Base-by-base conservation (phyloP, 2,329 filamentous ascomycete genomes). In the Beauveria medogensis region DNA sequence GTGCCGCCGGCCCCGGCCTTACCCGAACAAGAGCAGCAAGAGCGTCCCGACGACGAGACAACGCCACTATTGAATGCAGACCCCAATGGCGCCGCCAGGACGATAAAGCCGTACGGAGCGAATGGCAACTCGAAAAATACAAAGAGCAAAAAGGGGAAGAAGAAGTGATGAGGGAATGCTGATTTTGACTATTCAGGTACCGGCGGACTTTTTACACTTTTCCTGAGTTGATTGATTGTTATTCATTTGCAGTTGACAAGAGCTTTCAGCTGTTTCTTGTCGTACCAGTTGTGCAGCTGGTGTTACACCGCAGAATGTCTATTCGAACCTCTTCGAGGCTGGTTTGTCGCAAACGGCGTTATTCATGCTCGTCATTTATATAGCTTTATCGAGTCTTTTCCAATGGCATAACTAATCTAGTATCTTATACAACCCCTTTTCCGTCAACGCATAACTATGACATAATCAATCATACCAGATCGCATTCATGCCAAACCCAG, bases 401-500 rank as follows among this genome's bases (percentile, higher is more conserved):
- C 6, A 54, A 54, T 54, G 26, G 5, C 28, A 22, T 18, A 47
- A 47, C n/a, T 47, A 40, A 40, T 41, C 3, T 40, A 4, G 40
- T 9, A 14, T 48, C 9, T 26, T 41, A 14, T 6, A 37, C 34
- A 20, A 20, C 6, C 8, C 10, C 8, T n/a, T 5, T 37, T 18
- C 12, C 28, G 12, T 37, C 34, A 16, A 16, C 5, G 12, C 14
- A 37, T 14, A 34, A 14, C 30, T 1, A 14, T 5, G 30, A 14
- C 30, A 34, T 12, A 34, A 14, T 54, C 64, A 77, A 62, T 95
- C 89, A 73, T 94, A 94, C 91, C 91, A 96, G 64, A 95, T 92
- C n/a, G 91, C 91, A 75, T 96, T 96, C 91, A 96, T 96, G 2
- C 91, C 91, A 72, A 96, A 96, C 1, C 91, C 91, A n/a, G 89